These are phyloP conservation scores for Tolypocladium tropicale DNA, from an alignment of 2,329 filamentous ascomycete genomes.

Conservation along the genomic window DNA sequence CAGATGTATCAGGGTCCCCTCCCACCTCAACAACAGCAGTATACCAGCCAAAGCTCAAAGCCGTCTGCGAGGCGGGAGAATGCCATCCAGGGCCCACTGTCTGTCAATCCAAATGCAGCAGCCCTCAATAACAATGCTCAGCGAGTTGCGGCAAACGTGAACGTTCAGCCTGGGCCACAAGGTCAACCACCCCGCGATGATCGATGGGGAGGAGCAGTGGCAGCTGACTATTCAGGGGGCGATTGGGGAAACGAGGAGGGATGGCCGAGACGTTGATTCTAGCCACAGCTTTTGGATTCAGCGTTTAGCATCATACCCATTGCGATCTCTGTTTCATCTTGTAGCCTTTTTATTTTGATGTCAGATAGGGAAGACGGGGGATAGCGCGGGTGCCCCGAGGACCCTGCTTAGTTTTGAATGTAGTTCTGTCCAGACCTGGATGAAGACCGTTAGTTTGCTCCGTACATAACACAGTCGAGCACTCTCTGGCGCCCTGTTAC, in stretches of 20 bases:
- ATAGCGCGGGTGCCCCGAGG: no score
- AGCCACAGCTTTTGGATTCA: neutral
- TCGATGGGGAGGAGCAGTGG: slow-evolving; percentile 13
- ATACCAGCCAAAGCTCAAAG: neutral
- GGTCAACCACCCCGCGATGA: neutral
- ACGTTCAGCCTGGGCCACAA: neutral
- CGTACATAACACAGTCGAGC: no score
- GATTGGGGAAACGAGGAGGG: slow-evolving; percentile 14
- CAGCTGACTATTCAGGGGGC: slow-evolving; percentile 17
- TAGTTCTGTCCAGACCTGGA: neutral
- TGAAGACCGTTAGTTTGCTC: neutral
- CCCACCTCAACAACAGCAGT: neutral
- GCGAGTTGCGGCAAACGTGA: neutral
- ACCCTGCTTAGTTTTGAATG: no score
- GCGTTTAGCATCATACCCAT: neutral
- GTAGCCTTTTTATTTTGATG: neutral
- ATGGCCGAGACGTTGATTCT: neutral
- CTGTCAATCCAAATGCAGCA: neutral
- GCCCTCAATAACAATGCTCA: neutral
- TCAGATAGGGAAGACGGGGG: neutral
- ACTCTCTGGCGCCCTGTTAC: neutral
- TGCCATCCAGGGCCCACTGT: slow-evolving; percentile 3
- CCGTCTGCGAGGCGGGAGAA: neutral
- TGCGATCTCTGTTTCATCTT: neutral
- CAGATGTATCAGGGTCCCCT: neutral